Conservation (phyloP, 169 alveolate genomes). For the Cryptosporidium bovis region DNA sequence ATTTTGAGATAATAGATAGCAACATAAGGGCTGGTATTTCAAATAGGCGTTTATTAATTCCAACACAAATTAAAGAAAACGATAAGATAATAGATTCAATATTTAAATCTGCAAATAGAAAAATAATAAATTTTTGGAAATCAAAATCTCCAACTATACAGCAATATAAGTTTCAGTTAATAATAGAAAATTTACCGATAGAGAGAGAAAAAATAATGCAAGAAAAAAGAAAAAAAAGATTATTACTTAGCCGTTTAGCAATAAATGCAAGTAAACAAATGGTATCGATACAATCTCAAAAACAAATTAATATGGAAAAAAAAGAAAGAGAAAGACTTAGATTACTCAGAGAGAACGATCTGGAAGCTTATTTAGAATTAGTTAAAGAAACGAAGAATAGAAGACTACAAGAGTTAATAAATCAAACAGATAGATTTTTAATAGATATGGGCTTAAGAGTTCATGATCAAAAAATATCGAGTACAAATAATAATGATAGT, state of each 20-base stretch:
- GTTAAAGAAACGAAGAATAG: constrained; percentile 88
- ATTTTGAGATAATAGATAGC: background rate
- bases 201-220: constrained; percentile 34
- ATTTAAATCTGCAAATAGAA: background rate
- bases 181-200: constrained; percentile 28
- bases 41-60: background rate
- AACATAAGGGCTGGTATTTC: background rate
- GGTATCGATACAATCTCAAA: constrained; percentile 60
- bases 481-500: background rate
- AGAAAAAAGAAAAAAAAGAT: constrained; percentile 18
- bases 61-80: background rate
- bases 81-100: background rate
- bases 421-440: constrained; percentile 90
- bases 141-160: constrained; percentile 42
- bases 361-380: constrained; percentile 85
- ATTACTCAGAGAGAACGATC: constrained; percentile 83
- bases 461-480: constrained; percentile 82
- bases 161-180: constrained; percentile 41
- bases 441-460: constrained; percentile 90
- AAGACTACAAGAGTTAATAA: constrained; percentile 87
- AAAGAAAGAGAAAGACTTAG: constrained; percentile 75
- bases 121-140: constrained; percentile 29
- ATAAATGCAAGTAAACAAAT: constrained; percentile 43
- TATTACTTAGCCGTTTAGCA: constrained; percentile 19
- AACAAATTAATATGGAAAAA: constrained; percentile 22